A percentile compares a stretch with the other conserved stretches of the same genome.
These are phyloP conservation scores for Crithidia fasciculata DNA, from an alignment of 208 protist species.

Conservation along the genomic window DNA sequence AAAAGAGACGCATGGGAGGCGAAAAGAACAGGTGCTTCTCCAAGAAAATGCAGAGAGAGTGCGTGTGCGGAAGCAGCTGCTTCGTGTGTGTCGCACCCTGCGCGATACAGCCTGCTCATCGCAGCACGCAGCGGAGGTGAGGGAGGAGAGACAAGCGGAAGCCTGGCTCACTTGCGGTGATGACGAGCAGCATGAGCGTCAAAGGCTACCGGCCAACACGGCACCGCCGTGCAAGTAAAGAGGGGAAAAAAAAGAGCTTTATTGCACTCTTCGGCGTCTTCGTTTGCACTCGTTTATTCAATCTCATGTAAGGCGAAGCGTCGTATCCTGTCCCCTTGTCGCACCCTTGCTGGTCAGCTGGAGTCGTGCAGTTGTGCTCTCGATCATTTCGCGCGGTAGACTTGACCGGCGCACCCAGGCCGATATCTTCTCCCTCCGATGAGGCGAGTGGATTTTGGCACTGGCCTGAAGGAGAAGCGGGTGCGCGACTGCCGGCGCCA, in stretches of 20 bases:
- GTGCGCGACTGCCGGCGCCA: slow-evolving; percentile 45
- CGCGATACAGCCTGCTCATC: too few relatives aligned
- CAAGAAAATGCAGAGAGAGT: too few relatives aligned
- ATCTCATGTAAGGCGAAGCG: slow-evolving; percentile 29
- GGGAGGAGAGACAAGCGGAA: too few relatives aligned
- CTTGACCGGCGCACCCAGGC: slow-evolving; percentile 46
- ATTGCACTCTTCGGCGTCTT: background rate
- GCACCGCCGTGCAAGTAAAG: too few relatives aligned
- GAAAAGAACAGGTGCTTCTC: too few relatives aligned
- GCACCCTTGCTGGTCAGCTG: slow-evolving; percentile 10
- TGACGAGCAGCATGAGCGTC: too few relatives aligned
- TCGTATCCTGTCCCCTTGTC: background rate
- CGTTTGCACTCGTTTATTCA: background rate
- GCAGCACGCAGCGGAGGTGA: too few relatives aligned
- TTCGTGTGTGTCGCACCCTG: too few relatives aligned
- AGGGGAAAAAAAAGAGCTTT: background rate
- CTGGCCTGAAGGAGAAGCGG: slow-evolving; percentile 72
- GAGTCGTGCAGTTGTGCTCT: slow-evolving; percentile 25
- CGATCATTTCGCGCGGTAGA: slow-evolving; percentile 61
- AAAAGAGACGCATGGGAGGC: too few relatives aligned
- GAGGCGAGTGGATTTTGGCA: slow-evolving; percentile 45
- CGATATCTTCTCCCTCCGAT: slow-evolving; percentile 61
- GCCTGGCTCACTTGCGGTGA: too few relatives aligned
- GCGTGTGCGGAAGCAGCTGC: too few relatives aligned
- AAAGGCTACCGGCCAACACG: too few relatives aligned